A percentile compares a stretch with the other conserved stretches of the same genome.
phyloP scores from a whole-genome alignment of 768 basidiomycete genomes.

The Multifurca ochricompacta region DNA sequence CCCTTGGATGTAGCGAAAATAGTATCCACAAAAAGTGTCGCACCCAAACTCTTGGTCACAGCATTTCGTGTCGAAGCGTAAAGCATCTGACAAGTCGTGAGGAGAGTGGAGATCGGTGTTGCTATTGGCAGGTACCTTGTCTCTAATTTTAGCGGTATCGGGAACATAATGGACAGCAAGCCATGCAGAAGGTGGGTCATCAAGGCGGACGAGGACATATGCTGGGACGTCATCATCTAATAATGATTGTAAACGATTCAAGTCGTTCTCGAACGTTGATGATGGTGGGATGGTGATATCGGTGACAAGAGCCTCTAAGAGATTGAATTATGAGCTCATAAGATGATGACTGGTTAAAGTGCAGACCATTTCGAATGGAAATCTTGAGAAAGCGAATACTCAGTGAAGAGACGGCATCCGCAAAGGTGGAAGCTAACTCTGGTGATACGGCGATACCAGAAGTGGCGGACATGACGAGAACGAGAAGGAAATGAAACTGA shows the following conservation, averaged over 20 bases:
- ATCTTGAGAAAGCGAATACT: constrained; percentile 69
- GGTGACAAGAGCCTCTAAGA: constrained; percentile 59
- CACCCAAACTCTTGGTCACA: constrained; percentile 66
- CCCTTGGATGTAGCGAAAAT: constrained; percentile 72
- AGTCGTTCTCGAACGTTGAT: constrained; percentile 54
- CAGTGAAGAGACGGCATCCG: constrained; percentile 44
- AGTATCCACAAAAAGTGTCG: constrained; percentile 59
- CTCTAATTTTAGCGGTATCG: constrained; percentile 68
- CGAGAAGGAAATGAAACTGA: neutral
- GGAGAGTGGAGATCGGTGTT: neutral
- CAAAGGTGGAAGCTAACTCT: constrained; percentile 50
- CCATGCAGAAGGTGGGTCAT: constrained; percentile 58
- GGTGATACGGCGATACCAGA: constrained; percentile 63
- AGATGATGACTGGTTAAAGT: constrained; percentile 15
- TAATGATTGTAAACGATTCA: constrained; percentile 47
- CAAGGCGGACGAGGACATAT: constrained; percentile 66
- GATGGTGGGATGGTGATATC: constrained; percentile 42
- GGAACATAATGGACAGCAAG: constrained; percentile 74
- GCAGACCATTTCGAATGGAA: constrained; percentile 64
- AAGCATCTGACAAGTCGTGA: constrained; percentile 53
- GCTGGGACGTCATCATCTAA: constrained; percentile 58
- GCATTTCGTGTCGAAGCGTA: constrained; percentile 74
- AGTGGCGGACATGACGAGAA: constrained; percentile 52
- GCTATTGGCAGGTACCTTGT: constrained; percentile 47
- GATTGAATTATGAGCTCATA: constrained; percentile 12